Base-by-base conservation (phyloP, 768 basidiomycete species). In the Leccinellum luteum region DNA sequence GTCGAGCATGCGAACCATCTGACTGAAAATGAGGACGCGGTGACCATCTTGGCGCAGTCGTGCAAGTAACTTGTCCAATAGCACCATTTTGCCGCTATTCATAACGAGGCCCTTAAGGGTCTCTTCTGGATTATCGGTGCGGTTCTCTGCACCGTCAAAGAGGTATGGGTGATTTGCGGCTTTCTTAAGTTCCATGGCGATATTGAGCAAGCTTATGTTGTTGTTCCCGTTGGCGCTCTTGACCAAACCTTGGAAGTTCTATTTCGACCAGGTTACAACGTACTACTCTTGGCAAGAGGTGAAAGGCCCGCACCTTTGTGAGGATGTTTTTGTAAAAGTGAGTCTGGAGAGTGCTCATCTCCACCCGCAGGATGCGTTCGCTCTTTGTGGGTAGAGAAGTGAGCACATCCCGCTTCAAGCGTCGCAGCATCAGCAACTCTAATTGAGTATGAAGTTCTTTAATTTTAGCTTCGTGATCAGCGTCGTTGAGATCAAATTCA, bases 321-420 rank as follows among this genome's bases (percentile, higher is more conserved):
- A 97, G 75, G 66, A 98, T 98, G 72, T 97, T 98, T 81, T 98
- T 98, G 80, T 99, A 99, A 69, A 95, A 98, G 69, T 94, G 94
- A 6, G 93, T 95, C 74, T 98, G 96, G 70, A 98, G 84, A 52
- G 91, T 84, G 69, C 86, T 89, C 95, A 98, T 95, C 79, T 99
- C 97, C 30, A 98, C 95, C 19, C 97, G 86, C 47, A 99, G 78
- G 64, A 98, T 99, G 38, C 94, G 89, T 75, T 99, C 97, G 72
- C 93, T 95, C 84, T 99, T 99, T 10, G 95, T 94, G 6, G 97
- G 97, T 51, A 99, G 76, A 43, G 91, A 92, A 57, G 95, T 97
- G 59, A 98, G 84, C 12, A 99, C 97, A 67, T 99, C 97, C 58
- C 87, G 87, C 79, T 99, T 99, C 66, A 99, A 75, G 30, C 97